phyloP scores from a whole-genome alignment of 805 yeast species.

The Debaryomyces tyrocola region DNA sequence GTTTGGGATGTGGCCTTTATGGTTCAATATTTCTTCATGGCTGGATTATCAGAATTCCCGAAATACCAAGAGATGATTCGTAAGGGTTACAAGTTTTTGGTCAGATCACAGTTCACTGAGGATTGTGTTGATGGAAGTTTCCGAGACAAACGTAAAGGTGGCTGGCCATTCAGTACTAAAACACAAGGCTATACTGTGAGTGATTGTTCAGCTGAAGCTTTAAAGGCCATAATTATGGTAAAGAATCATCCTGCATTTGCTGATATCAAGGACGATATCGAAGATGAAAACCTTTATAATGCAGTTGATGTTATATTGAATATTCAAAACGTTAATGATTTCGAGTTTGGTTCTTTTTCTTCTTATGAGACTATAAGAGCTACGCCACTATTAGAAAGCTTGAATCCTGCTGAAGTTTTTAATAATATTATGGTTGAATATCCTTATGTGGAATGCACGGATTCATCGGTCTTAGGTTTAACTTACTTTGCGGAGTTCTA shows the following conservation, averaged over 20 bases:
- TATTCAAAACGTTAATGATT: conserved; percentile 76
- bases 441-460: conserved; percentile 98
- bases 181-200: conserved; percentile 95
- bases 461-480: conserved; percentile 87
- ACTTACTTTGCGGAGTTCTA: conserved; percentile 70
- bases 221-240: conserved; percentile 93
- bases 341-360: conserved; percentile 89
- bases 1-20: conserved; percentile 96
- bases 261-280: conserved; percentile 52
- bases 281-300: conserved; percentile 52
- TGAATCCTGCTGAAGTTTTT: conserved; percentile 97
- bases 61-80: conserved; percentile 64
- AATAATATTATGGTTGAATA: conserved; percentile 98
- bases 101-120: conserved; percentile 81
- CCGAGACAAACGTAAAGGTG: conserved; percentile 83
- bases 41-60: conserved; percentile 73
- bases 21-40: conserved; percentile 74
- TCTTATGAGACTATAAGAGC: conserved; percentile 88
- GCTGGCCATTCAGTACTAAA: conserved; percentile 95
- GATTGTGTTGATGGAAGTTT: conserved; percentile 76
- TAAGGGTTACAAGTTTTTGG: conserved; percentile 68
- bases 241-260: conserved; percentile 57
- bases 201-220: conserved; percentile 95
- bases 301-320: conserved; percentile 76
- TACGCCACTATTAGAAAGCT: conserved; percentile 66